Evolutionary conservation across 2,329 filamentous ascomycete genomes (phyloP).

Genomic region (Mollisia scopiformis): DNA sequence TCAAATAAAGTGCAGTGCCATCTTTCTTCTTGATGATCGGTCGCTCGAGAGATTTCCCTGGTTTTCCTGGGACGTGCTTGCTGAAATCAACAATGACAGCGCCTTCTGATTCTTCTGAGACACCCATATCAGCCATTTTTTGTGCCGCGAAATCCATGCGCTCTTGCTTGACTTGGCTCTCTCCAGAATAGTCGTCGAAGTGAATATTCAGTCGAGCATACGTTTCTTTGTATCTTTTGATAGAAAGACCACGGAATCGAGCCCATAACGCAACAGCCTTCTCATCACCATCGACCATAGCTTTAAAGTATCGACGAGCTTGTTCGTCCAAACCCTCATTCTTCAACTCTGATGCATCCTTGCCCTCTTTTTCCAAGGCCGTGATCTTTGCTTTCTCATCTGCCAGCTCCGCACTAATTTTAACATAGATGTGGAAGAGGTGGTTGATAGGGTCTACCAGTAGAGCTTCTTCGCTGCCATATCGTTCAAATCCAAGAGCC

Average conservation of each 20-base stretch:
- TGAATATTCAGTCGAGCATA: constrained; percentile 72
- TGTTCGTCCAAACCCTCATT: constrained; percentile 70
- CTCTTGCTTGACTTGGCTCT: constrained; percentile 71
- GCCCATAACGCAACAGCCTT: constrained; percentile 64
- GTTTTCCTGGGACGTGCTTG: constrained; percentile 67
- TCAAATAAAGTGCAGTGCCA: constrained; percentile 77
- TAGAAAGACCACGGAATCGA: constrained; percentile 68
- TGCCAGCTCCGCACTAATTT: constrained; percentile 66
- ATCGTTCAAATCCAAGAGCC: constrained; percentile 74
- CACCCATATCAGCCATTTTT: constrained; percentile 63
- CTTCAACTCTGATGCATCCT: constrained; percentile 51
- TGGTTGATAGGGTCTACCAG: constrained; percentile 78
- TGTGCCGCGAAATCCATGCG: constrained; percentile 67
- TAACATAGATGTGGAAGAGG: constrained; percentile 80
- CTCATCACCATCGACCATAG: constrained; percentile 69
- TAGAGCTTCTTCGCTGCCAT: constrained; percentile 73
- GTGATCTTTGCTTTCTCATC: constrained; percentile 70
- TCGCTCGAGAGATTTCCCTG: constrained; percentile 70
- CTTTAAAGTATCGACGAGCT: constrained; percentile 73
- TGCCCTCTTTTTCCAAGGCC: constrained; percentile 37
- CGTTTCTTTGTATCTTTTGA: constrained; percentile 67
- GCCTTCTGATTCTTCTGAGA: constrained; percentile 72
- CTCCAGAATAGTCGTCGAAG: constrained; percentile 74
- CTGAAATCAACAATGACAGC: constrained; percentile 74
- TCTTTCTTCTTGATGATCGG: constrained; percentile 74